These are phyloP conservation scores for Ogataea trehaloabstinens DNA, from an alignment of 805 yeast genomes.

Conservation along the genomic window DNA sequence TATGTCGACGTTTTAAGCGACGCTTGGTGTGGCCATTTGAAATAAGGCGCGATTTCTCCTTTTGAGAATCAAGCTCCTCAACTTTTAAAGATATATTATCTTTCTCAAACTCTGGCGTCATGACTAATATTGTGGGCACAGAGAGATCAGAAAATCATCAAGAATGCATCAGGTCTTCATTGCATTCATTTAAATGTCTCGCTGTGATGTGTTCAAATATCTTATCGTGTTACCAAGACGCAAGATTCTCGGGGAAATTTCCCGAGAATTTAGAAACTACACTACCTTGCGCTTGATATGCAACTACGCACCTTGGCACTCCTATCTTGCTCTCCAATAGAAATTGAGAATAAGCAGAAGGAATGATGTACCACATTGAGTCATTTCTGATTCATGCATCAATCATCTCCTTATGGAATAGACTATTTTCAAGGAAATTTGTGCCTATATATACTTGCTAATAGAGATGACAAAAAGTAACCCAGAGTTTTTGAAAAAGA, in stretches of 20 bases:
- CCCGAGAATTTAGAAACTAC: background rate
- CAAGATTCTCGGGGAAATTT: background rate
- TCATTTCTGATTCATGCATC: background rate
- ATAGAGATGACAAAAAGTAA: background rate
- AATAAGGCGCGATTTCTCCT: slow-evolving; percentile 2
- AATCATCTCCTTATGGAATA: background rate
- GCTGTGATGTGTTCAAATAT: background rate
- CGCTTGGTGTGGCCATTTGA: slow-evolving; percentile 18
- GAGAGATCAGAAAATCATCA: background rate
- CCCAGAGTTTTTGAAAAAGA: background rate
- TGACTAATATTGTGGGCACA: background rate
- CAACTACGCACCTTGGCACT: too few relatives aligned
- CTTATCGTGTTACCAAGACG: background rate
- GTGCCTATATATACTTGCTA: background rate
- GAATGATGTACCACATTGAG: background rate
- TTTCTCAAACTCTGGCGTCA: background rate
- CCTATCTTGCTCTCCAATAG: background rate
- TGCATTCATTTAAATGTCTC: too few relatives aligned
- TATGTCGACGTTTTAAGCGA: slow-evolving; percentile 46
- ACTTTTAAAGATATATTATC: background rate
- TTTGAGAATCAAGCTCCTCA: background rate
- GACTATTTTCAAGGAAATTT: background rate
- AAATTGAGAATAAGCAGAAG: background rate
- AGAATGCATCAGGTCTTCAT: too few relatives aligned
- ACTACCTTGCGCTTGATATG: too few relatives aligned